phyloP scores from a whole-genome alignment of 306 rosid species.

The Trifolium pratense region DNA sequence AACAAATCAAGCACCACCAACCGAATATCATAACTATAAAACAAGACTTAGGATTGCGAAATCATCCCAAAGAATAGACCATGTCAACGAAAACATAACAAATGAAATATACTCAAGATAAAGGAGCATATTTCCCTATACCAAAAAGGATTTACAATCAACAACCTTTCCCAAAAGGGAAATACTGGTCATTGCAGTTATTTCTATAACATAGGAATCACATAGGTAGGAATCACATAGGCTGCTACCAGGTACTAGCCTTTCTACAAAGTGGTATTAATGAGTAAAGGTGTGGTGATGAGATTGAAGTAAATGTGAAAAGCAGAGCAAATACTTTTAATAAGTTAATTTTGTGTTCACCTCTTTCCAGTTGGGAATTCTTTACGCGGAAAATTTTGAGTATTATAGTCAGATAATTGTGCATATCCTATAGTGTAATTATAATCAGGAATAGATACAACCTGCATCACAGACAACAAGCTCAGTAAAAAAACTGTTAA shows the following conservation, averaged over 20 bases:
- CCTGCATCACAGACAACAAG: slow-evolving; percentile 55
- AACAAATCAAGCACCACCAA: slow-evolving; percentile 10
- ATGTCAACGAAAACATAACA: neutral
- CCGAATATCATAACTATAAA: slow-evolving; percentile 7
- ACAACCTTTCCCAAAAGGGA: neutral
- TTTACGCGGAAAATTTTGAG: slow-evolving; percentile 63
- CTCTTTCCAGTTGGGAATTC: slow-evolving; percentile 78
- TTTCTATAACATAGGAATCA: neutral
- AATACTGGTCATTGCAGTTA: neutral
- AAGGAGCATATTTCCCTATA: neutral
- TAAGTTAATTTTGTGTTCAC: slow-evolving; percentile 48
- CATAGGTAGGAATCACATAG: neutral
- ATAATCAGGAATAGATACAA: slow-evolving; percentile 78
- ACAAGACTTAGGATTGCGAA: slow-evolving; percentile 11
- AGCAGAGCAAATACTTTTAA: neutral
- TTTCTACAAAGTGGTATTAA: neutral
- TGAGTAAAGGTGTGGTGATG: slow-evolving; percentile 18
- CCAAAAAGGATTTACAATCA: neutral
- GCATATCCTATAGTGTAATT: slow-evolving; percentile 77
- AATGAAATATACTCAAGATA: neutral
- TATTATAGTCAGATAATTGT: slow-evolving; percentile 74
- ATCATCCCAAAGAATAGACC: neutral
- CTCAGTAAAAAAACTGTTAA: slow-evolving; percentile 23
- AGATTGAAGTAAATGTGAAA: slow-evolving; percentile 16
- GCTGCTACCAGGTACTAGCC: slow-evolving; percentile 2